Base-by-base conservation (phyloP, 75 land plant genomes). In the Pinus tabuliformis region DNA sequence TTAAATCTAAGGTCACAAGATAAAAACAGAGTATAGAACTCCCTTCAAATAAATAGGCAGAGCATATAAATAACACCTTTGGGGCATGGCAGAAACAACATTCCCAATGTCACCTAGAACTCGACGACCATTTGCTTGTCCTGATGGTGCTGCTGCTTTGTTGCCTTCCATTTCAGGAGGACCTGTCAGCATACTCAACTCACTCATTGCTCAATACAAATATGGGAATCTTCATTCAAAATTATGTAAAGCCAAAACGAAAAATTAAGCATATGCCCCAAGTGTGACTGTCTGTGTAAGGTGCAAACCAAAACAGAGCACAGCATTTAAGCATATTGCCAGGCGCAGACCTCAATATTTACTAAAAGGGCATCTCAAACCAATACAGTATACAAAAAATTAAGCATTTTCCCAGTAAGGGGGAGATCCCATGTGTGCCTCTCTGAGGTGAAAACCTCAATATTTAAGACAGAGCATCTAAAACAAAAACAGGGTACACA, bases 151-250 rank as follows among this genome's bases (percentile, higher is more conserved):
- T n/a, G 21, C 20, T 59, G 21, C 62, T 59, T 59, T 18, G 21
- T 59, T 72, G 58, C 74, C 58, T 26, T 22, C 74, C 56, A 72
- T 54, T 24, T 54, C 62, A 59, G 62, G 49, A n/a, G 22, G 58
- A 39, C 71, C 71, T 68, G 71, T 39, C 49, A 68, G 52, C 52
- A 37, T 37, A 18, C 52, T 6, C 52, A 66, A 63, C 15, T 33
- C 13, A 63, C 16, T 13, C 17, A 33, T 64, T 64, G 68, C 42
- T 37, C 18, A 20, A 39, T 6, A 20, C 18, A 14, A 65, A 65
- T 45, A 62, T 24, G 15, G 36, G 37, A 3, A 12, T 24, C 5
- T 62, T 33, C 30, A 26, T 17, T 33, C 17, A 6, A 6, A 18
- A 68, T 11, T 16, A 36, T 15, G 5, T 36, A 0, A 68, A 7